Evolutionary conservation across 441 rosid species (phyloP), one percentile per base, ranked within the genome.

Genomic region (Eruca vesicaria): DNA sequence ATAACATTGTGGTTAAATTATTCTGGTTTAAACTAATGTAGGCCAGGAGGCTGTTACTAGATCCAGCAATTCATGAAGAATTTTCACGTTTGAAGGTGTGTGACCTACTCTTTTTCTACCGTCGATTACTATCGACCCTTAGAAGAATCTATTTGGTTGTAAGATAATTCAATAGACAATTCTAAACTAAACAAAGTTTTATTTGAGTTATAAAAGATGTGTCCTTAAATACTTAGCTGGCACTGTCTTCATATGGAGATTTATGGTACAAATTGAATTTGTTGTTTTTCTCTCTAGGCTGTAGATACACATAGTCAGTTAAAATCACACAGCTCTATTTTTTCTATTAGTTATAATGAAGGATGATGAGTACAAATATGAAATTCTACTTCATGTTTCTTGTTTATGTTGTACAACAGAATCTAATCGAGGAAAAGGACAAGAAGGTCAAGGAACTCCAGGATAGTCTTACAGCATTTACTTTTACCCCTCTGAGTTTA

Each of bases 31-130:
- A 55, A 72, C 68, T 72, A 81, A n/a, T 85, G 71, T 80, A 96
- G 99, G 94, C 97, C 20, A 89, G 98, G 86, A 89, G 98, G 76
- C 77, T 96, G 45, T 86, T 96, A 11, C 78, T 96, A 75, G 99
- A 96, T 87, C 98, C 98, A 28, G 97, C 99, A 43, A 90, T 96
- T 78, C 98, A 93, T 74, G 99, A 90, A 83, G 99, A 96, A 77
- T 96, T 93, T 64, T 84, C 94, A 18, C 97, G 98, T 55, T 69
- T 96, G 72, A 96, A 93, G 96, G 99, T 90, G 52, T 72, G 86
- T 72, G 86, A 64, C 84, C 70, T 43, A 32, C 66, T 80, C 45
- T 15, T 72, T 43, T 59, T 57, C 52, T 21, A 50, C 16, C 63
- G 68, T 16, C 62, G 55, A 59, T 7, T 6, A 43, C 50, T 14